A percentile compares a stretch with the other conserved stretches of the same genome.
Conservation (phyloP, 2,329 filamentous ascomycete genomes). For the Rhynchosporium secalis region DNA sequence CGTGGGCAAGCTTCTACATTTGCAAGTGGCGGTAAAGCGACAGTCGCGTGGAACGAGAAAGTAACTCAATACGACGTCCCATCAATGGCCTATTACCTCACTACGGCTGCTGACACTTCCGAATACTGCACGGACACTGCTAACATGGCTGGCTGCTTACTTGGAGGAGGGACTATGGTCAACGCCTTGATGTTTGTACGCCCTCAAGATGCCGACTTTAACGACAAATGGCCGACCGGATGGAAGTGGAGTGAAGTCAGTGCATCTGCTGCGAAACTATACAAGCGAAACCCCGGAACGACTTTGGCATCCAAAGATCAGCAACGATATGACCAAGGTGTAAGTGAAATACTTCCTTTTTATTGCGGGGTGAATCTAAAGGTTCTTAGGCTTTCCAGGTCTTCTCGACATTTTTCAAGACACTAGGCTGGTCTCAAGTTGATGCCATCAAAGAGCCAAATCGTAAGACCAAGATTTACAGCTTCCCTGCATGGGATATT, state of each 20-base stretch:
- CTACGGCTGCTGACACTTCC: slow-evolving; percentile 58
- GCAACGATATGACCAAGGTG: slow-evolving; percentile 61
- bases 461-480: slow-evolving; percentile 64
- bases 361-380: background rate
- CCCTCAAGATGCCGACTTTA: slow-evolving; percentile 64
- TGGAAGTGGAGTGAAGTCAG: slow-evolving; percentile 67
- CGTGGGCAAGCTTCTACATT: slow-evolving; percentile 28
- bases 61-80: slow-evolving; percentile 70
- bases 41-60: slow-evolving; percentile 30
- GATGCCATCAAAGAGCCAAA: slow-evolving; percentile 49
- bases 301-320: slow-evolving; percentile 64
- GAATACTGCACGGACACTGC: slow-evolving; percentile 48
- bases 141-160: slow-evolving; percentile 68
- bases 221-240: slow-evolving; percentile 64
- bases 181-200: slow-evolving; percentile 68
- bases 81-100: slow-evolving; percentile 63
- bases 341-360: background rate
- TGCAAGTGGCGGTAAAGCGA: slow-evolving; percentile 26
- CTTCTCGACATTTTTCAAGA: slow-evolving; percentile 49
- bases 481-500: slow-evolving; percentile 66
- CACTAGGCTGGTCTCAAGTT: slow-evolving; percentile 55
- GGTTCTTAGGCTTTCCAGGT: slow-evolving; percentile 54
- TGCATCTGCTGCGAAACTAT: slow-evolving; percentile 59
- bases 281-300: slow-evolving; percentile 68
- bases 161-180: slow-evolving; percentile 56